Evolutionary conservation across 2,329 filamentous ascomycete genomes (phyloP).

Genomic region (Phialophora expanda): DNA sequence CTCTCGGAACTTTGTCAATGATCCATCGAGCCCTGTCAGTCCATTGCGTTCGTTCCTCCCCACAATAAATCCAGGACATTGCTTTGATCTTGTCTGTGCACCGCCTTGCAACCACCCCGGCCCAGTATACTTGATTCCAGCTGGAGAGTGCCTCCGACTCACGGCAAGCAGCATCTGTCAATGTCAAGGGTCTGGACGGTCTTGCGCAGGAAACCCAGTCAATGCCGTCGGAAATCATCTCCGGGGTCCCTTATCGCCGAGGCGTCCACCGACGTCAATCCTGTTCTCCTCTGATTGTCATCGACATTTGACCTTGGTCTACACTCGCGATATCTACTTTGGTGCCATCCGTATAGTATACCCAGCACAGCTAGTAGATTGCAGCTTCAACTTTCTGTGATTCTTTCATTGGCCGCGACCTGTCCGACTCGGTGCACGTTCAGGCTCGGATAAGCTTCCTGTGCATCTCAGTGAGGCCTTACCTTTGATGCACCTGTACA

Average conservation of each 20-base stretch:
- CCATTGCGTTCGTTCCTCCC: no score
- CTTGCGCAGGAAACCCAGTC: neutral
- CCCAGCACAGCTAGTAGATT: neutral
- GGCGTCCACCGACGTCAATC: neutral
- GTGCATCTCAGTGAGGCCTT: neutral
- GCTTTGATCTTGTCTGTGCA: no score
- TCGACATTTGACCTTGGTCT: no score
- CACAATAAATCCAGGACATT: no score
- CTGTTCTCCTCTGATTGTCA: neutral
- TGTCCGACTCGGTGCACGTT: neutral
- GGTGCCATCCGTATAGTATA: neutral
- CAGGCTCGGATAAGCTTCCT: neutral
- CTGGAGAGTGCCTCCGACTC: no score
- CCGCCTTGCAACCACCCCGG: no score
- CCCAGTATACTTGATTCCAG: no score
- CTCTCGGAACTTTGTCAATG: no score
- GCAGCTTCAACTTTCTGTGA: neutral
- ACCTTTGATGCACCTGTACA: neutral
- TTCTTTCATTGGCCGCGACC: neutral
- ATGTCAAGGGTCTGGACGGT: no score
- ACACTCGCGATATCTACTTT: neutral
- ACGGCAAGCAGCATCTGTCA: no score
- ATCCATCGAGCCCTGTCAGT: no score
- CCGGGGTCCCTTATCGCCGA: slow-evolving; percentile 5
- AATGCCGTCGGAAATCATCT: slow-evolving; percentile 1